Percentiles rank a stretch among this genome's conserved stretches.
Conservation (phyloP, 805 yeast species). For the Cyberlindnera misumaiensis region DNA sequence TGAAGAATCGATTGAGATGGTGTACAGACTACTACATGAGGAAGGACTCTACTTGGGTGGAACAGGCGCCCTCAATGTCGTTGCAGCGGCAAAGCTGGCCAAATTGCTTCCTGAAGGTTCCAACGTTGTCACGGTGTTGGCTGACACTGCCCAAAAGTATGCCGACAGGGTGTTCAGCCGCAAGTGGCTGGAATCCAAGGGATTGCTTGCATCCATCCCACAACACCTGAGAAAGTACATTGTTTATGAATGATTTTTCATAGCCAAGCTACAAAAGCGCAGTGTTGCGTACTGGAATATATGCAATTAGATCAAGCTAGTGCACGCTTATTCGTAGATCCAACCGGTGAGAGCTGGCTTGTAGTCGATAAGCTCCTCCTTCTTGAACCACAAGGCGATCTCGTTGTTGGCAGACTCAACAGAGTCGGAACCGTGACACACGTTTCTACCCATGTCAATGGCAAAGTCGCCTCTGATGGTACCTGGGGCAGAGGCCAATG, state of each 20-base stretch:
- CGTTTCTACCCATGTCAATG: conserved; percentile 98
- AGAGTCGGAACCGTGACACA: conserved; percentile 98
- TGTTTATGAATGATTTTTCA: conserved; percentile 25
- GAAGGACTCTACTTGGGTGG: conserved; percentile 92
- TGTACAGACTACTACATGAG: conserved; percentile 74
- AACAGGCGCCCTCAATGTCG: conserved; percentile 85
- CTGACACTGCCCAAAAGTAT: conserved; percentile 88
- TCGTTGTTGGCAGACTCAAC: conserved; percentile 97
- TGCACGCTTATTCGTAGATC: conserved; percentile 79
- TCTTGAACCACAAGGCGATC: conserved; percentile 95
- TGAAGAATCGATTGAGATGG: conserved; percentile 74
- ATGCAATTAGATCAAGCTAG: neutral
- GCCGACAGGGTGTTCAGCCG: conserved; percentile 74
- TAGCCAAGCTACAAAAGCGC: neutral
- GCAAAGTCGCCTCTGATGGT: conserved; percentile 99
- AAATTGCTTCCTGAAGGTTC: conserved; percentile 65
- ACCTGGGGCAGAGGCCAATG: conserved; percentile 95
- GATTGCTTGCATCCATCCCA: conserved; percentile 60
- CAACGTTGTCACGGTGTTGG: conserved; percentile 81
- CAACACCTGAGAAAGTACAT: conserved; percentile 65
- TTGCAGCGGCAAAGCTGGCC: conserved; percentile 79
- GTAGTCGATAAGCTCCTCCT: conserved; percentile 92
- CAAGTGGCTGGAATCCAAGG: conserved; percentile 69
- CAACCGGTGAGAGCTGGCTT: conserved; percentile 77
- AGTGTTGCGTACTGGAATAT: neutral